Percentiles rank a stretch among this genome's conserved stretches.
Evolutionary conservation across 345 rosid genomes (phyloP).

Genomic region (Citrus reticulata): DNA sequence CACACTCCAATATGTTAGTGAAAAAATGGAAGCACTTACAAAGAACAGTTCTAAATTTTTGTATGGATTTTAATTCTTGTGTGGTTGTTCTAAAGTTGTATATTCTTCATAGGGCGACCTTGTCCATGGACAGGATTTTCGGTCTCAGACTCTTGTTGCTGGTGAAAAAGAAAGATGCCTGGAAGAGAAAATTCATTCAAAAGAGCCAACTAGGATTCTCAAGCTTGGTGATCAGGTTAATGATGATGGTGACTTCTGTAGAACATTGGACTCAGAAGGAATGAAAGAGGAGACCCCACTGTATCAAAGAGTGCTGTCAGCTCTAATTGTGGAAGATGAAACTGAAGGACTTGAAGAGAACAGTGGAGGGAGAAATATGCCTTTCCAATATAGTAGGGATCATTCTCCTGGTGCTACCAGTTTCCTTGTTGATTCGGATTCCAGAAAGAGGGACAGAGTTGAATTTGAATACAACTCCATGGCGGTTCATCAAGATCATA

Average conservation of each 20-base stretch:
- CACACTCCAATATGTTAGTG: not conserved
- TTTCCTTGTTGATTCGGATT: conserved; percentile 16
- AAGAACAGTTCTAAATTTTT: not conserved
- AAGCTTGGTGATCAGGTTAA: conserved; percentile 18
- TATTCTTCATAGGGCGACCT: conserved; percentile 24
- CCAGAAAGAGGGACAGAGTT: conserved; percentile 22
- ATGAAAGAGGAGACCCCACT: conserved; percentile 35
- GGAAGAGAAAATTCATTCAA: conserved; percentile 15
- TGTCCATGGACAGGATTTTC: conserved; percentile 22
- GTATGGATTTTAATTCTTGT: not conserved
- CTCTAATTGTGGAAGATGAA: conserved; percentile 52
- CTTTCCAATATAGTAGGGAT: conserved; percentile 23
- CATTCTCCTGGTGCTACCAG: conserved; percentile 14
- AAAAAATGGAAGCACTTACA: not conserved
- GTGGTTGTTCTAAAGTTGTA: conserved; percentile 1
- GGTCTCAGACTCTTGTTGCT: conserved; percentile 15
- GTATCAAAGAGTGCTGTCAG: conserved; percentile 56
- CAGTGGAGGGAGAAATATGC: conserved; percentile 24
- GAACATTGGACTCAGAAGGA: conserved; percentile 19
- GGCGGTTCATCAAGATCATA: conserved; percentile 23
- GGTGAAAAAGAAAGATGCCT: conserved; percentile 24
- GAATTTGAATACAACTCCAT: conserved; percentile 27
- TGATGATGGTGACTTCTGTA: conserved; percentile 14
- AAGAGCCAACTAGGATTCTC: conserved; percentile 3
- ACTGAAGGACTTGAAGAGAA: conserved; percentile 32